Percentiles rank a stretch among this genome's conserved stretches.
These are phyloP conservation scores for Naganishia liquefaciens DNA, from an alignment of 1,284 basidiomycete genomes.

Conservation along the genomic window DNA sequence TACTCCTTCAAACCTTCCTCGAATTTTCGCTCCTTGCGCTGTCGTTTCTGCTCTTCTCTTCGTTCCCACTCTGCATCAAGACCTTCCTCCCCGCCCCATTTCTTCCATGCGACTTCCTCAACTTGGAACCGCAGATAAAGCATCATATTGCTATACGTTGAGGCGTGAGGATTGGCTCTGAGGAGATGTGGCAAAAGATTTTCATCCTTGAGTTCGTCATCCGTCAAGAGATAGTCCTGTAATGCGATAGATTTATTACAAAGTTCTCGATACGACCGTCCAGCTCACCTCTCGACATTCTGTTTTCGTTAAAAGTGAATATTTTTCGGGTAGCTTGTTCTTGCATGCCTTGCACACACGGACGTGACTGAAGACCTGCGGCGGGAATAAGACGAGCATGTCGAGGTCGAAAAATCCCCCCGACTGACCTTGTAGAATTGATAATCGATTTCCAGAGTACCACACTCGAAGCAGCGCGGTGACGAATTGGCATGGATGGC, in stretches of 20 bases:
- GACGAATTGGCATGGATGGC: slow-evolving; percentile 63
- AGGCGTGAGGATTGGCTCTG: slow-evolving; percentile 94
- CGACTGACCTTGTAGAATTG: slow-evolving; percentile 61
- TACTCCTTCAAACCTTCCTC: slow-evolving; percentile 49
- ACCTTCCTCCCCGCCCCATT: slow-evolving; percentile 93
- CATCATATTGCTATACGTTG: slow-evolving; percentile 99
- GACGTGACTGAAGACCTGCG: slow-evolving; percentile 68
- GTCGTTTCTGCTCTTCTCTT: slow-evolving; percentile 78
- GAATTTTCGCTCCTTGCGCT: slow-evolving; percentile 56
- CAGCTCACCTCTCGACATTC: slow-evolving; percentile 86
- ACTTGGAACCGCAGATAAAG: slow-evolving; percentile 91
- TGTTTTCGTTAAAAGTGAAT: slow-evolving; percentile 94
- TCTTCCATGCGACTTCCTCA: slow-evolving; percentile 94
- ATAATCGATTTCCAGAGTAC: slow-evolving; percentile 79
- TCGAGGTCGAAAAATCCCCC: background rate
- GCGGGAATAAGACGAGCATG: background rate
- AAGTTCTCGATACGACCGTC: background rate
- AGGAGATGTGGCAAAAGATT: slow-evolving; percentile 90
- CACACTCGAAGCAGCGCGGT: slow-evolving; percentile 79
- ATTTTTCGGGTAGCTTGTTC: slow-evolving; percentile 83
- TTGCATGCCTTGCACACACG: slow-evolving; percentile 87
- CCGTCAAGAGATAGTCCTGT: slow-evolving; percentile 86
- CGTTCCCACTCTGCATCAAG: slow-evolving; percentile 85
- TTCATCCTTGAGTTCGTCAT: slow-evolving; percentile 86
- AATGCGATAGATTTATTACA: background rate